These are phyloP conservation scores for Russula abietina DNA, from an alignment of 768 basidiomycete species.

Conservation along the genomic window DNA sequence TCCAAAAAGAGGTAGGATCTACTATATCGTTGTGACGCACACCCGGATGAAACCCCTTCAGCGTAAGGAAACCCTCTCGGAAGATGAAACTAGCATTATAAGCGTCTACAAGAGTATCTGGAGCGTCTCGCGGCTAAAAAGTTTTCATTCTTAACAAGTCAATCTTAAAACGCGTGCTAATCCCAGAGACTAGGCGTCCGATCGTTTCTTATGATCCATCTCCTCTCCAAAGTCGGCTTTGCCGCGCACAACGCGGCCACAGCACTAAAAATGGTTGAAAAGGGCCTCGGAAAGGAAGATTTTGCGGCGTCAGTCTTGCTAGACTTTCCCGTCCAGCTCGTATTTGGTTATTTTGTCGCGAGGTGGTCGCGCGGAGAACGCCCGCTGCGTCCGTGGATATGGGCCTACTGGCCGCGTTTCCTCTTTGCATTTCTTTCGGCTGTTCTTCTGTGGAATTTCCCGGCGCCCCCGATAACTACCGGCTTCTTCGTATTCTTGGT, in stretches of 20 bases:
- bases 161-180: slow-evolving; percentile 6
- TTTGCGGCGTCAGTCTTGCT: slow-evolving; percentile 88
- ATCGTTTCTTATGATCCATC: slow-evolving; percentile 75
- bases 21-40: background rate
- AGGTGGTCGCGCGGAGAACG: slow-evolving; percentile 80
- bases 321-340: slow-evolving; percentile 95
- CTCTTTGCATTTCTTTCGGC: slow-evolving; percentile 66
- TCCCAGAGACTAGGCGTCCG: slow-evolving; percentile 66
- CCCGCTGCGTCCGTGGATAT: slow-evolving; percentile 82
- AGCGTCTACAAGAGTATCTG: slow-evolving; percentile 92
- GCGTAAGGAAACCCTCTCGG: slow-evolving; percentile 69
- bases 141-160: slow-evolving; percentile 43
- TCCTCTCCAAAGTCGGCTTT: slow-evolving; percentile 91
- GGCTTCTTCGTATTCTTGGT: slow-evolving; percentile 80
- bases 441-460: slow-evolving; percentile 79
- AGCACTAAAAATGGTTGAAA: slow-evolving; percentile 91
- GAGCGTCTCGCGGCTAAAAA: slow-evolving; percentile 84
- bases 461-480: slow-evolving; percentile 61
- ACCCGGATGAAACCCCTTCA: slow-evolving; percentile 28
- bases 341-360: slow-evolving; percentile 90
- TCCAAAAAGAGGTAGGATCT: slow-evolving; percentile 78
- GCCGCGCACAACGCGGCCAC: slow-evolving; percentile 91
- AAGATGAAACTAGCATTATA: slow-evolving; percentile 83
- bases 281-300: slow-evolving; percentile 92
- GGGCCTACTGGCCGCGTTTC: slow-evolving; percentile 85